These are phyloP conservation scores for Hemileccinum impolitum DNA, from an alignment of 768 basidiomycete genomes.

Conservation along the genomic window DNA sequence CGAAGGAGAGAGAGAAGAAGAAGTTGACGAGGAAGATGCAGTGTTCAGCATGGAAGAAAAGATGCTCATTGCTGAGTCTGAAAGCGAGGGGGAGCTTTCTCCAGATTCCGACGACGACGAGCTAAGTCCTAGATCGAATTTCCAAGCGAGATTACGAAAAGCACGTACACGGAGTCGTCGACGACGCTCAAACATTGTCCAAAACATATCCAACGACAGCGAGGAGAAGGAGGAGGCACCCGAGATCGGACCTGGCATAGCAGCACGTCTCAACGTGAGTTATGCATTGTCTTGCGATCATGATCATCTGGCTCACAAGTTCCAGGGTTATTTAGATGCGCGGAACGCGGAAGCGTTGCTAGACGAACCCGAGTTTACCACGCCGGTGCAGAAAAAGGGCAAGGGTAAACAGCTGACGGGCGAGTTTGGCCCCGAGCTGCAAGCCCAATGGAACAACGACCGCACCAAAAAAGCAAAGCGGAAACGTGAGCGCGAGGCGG, in stretches of 20 bases:
- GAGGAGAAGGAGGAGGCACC: conserved; percentile 29
- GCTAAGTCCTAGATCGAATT: conserved; percentile 31
- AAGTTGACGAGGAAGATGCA: conserved; percentile 9
- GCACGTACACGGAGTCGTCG: conserved; percentile 26
- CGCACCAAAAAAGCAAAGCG: conserved; percentile 77
- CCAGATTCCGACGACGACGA: conserved; percentile 34
- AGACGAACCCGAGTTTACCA: conserved; percentile 26
- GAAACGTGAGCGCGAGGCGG: conserved; percentile 60
- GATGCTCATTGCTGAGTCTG: conserved; percentile 38
- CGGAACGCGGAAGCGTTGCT: conserved; percentile 32
- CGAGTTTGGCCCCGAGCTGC: conserved; percentile 53
- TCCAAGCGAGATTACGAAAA: conserved; percentile 35
- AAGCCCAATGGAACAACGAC: conserved; percentile 75
- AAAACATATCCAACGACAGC: conserved; percentile 21
- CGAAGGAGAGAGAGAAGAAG: conserved; percentile 28
- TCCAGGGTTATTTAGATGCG: conserved; percentile 61
- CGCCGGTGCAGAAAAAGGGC: conserved; percentile 22
- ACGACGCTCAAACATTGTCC: conserved; percentile 10
- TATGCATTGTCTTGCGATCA: not conserved
- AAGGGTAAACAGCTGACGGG: conserved; percentile 36
- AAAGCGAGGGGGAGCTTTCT: conserved; percentile 21
- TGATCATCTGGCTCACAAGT: not conserved
- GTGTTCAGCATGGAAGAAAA: conserved; percentile 41
- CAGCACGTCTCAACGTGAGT: conserved; percentile 53
- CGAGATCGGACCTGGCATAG: conserved; percentile 18